These are phyloP conservation scores for Ascodesmis nigricans DNA, from an alignment of 495 filamentous ascomycete genomes.

Conservation along the genomic window DNA sequence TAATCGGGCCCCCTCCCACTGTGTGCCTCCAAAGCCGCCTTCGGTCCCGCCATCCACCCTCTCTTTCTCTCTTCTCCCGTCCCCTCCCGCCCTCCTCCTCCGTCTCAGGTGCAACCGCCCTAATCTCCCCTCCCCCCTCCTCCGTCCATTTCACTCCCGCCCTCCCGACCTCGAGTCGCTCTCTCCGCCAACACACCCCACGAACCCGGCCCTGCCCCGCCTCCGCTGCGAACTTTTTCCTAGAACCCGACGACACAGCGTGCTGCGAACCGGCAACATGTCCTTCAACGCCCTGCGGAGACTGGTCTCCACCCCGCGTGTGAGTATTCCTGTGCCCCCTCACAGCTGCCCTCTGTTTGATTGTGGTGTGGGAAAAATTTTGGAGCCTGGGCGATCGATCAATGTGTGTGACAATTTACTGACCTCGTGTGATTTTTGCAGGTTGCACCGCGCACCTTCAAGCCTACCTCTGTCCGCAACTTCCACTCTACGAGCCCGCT, in stretches of 20 bases:
- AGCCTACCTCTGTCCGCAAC: conserved; percentile 38
- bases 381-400: neutral
- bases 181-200: too few relatives aligned
- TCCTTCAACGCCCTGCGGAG: conserved; percentile 38
- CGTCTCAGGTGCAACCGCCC: neutral
- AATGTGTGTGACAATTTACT: neutral
- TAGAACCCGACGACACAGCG: too few relatives aligned
- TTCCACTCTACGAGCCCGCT: conserved; percentile 74
- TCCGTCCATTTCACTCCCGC: neutral
- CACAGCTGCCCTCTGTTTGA: neutral
- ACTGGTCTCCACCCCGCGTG: conserved; percentile 35
- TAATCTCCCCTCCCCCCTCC: neutral
- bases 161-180: too few relatives aligned
- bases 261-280: too few relatives aligned
- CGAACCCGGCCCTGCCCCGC: too few relatives aligned
- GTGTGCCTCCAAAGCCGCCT: too few relatives aligned
- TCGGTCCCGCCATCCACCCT: neutral
- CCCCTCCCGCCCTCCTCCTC: neutral
- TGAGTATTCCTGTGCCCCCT: conserved; percentile 19
- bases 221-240: too few relatives aligned
- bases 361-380: conserved; percentile 4
- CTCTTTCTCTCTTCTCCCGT: neutral
- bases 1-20: too few relatives aligned
- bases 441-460: conserved; percentile 16
- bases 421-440: conserved; percentile 1